Conservation (phyloP, 2,329 filamentous ascomycete species). For the Metarhizium anisopliae region DNA sequence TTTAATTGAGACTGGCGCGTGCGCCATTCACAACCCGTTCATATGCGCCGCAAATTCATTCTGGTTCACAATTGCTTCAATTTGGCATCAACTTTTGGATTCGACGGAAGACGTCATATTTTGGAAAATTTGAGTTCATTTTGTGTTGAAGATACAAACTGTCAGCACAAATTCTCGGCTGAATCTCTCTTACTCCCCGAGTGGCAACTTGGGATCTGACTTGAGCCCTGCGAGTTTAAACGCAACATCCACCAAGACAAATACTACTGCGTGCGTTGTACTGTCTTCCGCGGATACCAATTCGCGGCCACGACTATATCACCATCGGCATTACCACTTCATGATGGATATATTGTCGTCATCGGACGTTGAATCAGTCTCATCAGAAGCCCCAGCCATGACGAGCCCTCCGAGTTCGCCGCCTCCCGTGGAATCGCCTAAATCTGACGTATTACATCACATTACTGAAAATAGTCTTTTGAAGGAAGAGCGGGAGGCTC, state of each 20-base stretch:
- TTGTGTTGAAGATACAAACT: no score
- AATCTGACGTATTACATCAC: conserved; percentile 9
- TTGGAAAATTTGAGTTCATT: not conserved
- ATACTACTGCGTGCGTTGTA: not conserved
- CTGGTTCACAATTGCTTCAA: conserved; percentile 1
- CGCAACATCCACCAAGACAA: not conserved
- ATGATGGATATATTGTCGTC: conserved; percentile 21
- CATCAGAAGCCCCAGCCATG: conserved; percentile 19
- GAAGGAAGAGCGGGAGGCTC: conserved; percentile 27
- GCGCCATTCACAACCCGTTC: not conserved
- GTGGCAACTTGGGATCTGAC: not conserved
- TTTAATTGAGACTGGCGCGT: conserved; percentile 7
- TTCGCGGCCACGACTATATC: not conserved
- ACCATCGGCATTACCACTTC: not conserved
- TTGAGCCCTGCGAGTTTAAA: not conserved
- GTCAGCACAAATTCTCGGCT: not conserved
- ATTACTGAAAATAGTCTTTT: conserved; percentile 20
- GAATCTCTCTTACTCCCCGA: not conserved
- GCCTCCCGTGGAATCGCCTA: conserved; percentile 15
- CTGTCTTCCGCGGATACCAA: not conserved
- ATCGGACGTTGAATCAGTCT: conserved; percentile 22
- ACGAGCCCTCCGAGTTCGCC: conserved; percentile 31
- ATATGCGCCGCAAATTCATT: not conserved
- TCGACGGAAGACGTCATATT: not conserved
- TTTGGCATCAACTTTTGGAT: not conserved